phyloP scores from a whole-genome alignment of 192 early-diverging fungal genomes.

The Lunasporangiospora selenospora region DNA sequence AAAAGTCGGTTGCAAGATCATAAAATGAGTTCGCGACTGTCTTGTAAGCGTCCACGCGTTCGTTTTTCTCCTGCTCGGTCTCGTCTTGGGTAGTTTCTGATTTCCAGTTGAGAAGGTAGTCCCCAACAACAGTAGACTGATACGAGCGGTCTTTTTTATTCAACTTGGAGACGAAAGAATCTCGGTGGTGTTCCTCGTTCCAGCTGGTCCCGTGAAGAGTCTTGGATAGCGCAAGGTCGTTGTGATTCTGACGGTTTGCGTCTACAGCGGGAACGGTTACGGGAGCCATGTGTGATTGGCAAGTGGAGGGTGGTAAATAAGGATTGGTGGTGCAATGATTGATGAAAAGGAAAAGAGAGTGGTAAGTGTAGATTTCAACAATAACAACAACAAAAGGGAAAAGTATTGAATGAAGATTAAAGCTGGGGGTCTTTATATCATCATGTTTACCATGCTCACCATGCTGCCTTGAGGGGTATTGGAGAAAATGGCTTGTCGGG shows the following conservation, averaged over 20 bases:
- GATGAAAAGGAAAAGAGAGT: not conserved
- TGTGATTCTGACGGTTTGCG: slow-evolving; percentile 1
- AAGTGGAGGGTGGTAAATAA: not conserved
- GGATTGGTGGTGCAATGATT: not conserved
- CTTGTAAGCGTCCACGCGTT: slow-evolving; percentile 54
- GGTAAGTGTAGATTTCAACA: no score
- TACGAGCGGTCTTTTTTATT: slow-evolving; percentile 20
- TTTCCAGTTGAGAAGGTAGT: slow-evolving; percentile 20
- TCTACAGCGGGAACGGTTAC: not conserved
- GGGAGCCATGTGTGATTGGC: not conserved
- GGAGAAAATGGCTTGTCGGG: no score
- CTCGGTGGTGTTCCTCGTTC: slow-evolving; percentile 13
- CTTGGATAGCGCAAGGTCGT: slow-evolving; percentile 34
- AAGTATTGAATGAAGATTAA: no score
- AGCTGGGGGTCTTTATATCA: no score
- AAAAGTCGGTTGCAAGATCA: slow-evolving; percentile 67
- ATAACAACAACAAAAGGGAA: no score
- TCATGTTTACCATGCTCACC: no score
- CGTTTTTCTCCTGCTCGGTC: slow-evolving; percentile 30
- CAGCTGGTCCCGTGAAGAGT: slow-evolving; percentile 17
- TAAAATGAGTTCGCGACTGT: slow-evolving; percentile 65
- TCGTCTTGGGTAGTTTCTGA: slow-evolving; percentile 3
- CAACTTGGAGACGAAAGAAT: slow-evolving; percentile 24
- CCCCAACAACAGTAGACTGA: slow-evolving; percentile 12
- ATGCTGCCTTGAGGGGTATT: no score